These are phyloP conservation scores for Solanum piurae DNA, from an alignment of 257 asterid genomes.

Conservation along the genomic window DNA sequence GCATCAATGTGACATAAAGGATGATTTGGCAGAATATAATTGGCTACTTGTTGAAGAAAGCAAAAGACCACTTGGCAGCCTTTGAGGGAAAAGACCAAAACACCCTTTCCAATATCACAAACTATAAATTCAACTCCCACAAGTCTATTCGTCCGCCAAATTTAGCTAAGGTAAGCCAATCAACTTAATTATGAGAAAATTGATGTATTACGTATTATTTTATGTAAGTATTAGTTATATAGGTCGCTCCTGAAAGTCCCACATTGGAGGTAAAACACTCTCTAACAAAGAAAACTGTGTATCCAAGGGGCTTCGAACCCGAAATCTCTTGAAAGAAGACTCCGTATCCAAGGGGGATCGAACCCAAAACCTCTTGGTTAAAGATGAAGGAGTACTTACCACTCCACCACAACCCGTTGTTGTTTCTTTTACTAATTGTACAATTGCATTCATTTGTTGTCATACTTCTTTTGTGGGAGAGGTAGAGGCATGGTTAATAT, in stretches of 20 bases:
- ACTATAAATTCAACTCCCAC: not conserved
- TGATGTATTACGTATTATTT: too few species aligned
- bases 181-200: too few species aligned
- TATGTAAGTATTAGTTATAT: too few species aligned
- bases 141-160: not conserved
- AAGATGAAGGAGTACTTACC: not conserved
- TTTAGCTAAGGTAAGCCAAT: too few species aligned
- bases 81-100: not conserved
- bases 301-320: not conserved
- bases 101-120: not conserved
- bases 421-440: too few species aligned
- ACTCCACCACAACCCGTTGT: too few species aligned
- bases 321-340: not conserved
- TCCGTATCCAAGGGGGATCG: not conserved
- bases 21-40: not conserved
- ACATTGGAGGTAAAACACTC: not conserved
- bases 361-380: not conserved
- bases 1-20: not conserved
- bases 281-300: not conserved
- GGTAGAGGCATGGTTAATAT: too few species aligned
- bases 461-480: too few species aligned
- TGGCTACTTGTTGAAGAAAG: not conserved
- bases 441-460: too few species aligned
- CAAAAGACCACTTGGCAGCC: not conserved
- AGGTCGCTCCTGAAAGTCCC: not conserved